A percentile compares a stretch with the other conserved stretches of the same genome.
Evolutionary conservation across 331 rosid genomes (phyloP).

Genomic region (Cydonia oblonga): DNA sequence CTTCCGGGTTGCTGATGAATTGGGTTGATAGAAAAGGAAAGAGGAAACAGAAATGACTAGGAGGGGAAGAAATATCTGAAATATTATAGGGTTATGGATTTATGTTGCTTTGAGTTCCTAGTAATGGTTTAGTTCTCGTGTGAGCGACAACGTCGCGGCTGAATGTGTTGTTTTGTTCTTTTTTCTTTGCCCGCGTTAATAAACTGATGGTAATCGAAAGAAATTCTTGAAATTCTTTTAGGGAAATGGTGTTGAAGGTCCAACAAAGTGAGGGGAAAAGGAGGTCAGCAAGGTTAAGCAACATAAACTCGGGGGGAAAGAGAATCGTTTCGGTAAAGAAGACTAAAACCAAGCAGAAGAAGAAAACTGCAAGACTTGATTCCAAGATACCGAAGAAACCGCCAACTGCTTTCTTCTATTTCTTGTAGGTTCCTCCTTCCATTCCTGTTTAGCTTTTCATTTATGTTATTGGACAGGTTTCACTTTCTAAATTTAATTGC

Average conservation of each 20-base stretch:
- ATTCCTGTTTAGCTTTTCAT: not conserved
- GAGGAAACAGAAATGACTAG: not conserved
- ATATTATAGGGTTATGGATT: not conserved
- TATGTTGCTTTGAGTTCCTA: not conserved
- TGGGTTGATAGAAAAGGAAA: not conserved
- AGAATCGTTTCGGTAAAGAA: slow-evolving; percentile 23
- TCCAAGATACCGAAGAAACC: slow-evolving; percentile 91
- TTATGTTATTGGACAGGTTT: not conserved
- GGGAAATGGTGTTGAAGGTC: slow-evolving; percentile 48
- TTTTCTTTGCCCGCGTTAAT: too few relatives aligned
- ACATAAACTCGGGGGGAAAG: slow-evolving; percentile 11
- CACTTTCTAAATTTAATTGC: not conserved
- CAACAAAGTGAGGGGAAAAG: slow-evolving; percentile 38
- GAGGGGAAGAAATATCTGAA: not conserved
- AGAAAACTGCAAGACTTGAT: slow-evolving; percentile 44
- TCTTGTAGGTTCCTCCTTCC: slow-evolving; percentile 41
- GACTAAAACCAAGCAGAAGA: slow-evolving; percentile 49
- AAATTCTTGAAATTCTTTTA: slow-evolving; percentile 19
- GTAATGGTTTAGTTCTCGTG: not conserved
- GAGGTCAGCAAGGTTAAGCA: slow-evolving; percentile 17
- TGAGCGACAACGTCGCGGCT: not conserved
- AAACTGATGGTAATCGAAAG: not conserved
- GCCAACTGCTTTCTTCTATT: slow-evolving; percentile 95
- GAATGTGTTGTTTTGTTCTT: not conserved
- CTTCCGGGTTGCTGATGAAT: not conserved